Percentiles rank a stretch among this genome's conserved stretches.
Conservation (phyloP, 179 eudicot genomes). For the Heliamphora pulchella region DNA sequence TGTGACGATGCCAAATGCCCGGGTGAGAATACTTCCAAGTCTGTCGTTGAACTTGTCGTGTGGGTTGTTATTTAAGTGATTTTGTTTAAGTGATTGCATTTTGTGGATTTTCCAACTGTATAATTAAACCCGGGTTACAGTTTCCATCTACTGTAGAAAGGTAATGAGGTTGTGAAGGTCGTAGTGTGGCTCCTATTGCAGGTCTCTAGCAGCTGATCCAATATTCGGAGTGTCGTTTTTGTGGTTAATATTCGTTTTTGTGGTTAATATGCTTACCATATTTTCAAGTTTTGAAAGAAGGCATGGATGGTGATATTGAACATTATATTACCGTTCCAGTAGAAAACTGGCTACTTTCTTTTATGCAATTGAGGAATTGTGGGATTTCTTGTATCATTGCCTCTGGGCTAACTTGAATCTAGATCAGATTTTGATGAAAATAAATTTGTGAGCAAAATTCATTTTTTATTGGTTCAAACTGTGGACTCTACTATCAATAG, state of each 20-base stretch:
- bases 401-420: background rate
- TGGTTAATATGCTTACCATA: background rate
- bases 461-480: too few relatives aligned
- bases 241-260: background rate
- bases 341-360: constrained; percentile 4
- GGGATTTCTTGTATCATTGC: background rate
- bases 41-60: background rate
- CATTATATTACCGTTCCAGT: background rate
- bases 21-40: background rate
- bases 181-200: background rate
- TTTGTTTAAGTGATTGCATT: constrained; percentile 3
- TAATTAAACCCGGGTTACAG: background rate
- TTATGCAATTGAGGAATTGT: background rate
- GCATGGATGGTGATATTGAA: background rate
- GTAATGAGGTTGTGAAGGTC: background rate
- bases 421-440: too few relatives aligned
- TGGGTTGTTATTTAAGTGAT: background rate
- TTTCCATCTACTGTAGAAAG: background rate
- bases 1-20: background rate
- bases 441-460: too few relatives aligned
- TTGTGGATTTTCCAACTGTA: background rate
- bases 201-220: background rate
- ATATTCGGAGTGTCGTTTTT: background rate
- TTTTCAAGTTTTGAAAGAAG: background rate
- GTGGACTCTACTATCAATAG: too few relatives aligned